phyloP scores from a whole-genome alignment of 2,329 filamentous ascomycete species.

The Plectosphaerella cucumerina region DNA sequence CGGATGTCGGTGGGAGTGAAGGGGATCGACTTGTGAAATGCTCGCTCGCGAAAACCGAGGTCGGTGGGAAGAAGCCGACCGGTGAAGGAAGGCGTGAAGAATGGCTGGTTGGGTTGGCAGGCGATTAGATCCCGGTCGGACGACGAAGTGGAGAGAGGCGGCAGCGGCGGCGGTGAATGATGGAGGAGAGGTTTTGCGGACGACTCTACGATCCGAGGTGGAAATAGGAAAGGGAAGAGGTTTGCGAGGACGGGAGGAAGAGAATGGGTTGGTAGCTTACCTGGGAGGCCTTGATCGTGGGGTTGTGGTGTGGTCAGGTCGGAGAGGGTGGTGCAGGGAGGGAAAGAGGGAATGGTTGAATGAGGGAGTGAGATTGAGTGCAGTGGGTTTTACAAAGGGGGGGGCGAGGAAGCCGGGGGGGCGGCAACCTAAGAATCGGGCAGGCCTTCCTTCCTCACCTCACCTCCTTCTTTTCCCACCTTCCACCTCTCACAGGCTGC shows the following conservation, averaged over 20 bases:
- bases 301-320: slow-evolving; percentile 1
- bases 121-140: not conserved
- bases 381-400: slow-evolving; percentile 8
- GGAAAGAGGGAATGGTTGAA: slow-evolving; percentile 16
- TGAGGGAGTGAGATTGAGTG: not conserved
- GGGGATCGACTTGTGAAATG: not conserved
- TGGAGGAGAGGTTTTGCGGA: not conserved
- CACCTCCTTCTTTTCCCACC: slow-evolving; percentile 5
- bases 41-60: not conserved
- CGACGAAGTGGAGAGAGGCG: not conserved
- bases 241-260: not conserved
- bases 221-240: not conserved
- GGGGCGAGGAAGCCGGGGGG: slow-evolving; percentile 7
- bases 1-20: not conserved
- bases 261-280: not conserved
- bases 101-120: not conserved
- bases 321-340: slow-evolving; percentile 12
- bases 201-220: not conserved
- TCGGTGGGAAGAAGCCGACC: not conserved
- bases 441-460: not conserved
- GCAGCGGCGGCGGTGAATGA: not conserved
- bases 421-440: not conserved
- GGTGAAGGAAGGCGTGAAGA: not conserved
- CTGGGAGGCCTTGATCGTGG: slow-evolving; percentile 8
- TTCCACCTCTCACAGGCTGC: slow-evolving; percentile 5